Evolutionary conservation across 1,284 basidiomycete genomes (phyloP), one percentile per base, ranked within the genome.

Genomic region (Porodaedalea pini): DNA sequence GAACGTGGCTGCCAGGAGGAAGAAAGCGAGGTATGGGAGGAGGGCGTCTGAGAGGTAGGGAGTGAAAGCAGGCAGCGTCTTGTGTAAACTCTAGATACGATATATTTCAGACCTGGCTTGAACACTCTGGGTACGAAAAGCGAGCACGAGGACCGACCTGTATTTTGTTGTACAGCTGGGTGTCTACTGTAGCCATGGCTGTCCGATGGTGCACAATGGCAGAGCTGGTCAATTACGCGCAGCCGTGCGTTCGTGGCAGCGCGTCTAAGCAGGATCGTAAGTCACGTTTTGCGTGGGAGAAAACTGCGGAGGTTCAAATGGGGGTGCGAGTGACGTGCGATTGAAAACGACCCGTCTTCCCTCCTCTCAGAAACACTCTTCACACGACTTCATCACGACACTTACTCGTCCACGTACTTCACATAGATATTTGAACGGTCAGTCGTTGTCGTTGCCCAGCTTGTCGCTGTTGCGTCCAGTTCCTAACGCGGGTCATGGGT

Each of bases 1-100:
- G 67, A 96, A 94, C 1, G 92, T 92, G 23, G 80, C 72, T 1
- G 80, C 67, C 56, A 95, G 80, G 63, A 88, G 80, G 63, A 88
- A 52, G 67, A 90, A 79, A 5, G 93, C 88, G 65, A 94, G 73
- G 67, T 80, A 82, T 4, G 90, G 89, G 32, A 95, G 78, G 25
- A 85, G 66, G 0, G 73, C 69, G 36, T 84, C 80, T 17, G 90
- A 76, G 58, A 94, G 70, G 64, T 80, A 72, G 19, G 92, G 90
- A 11, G 78, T 62, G 73, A 92, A 94, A 0, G 89, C 58, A 4
- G 83, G 78, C 29, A 81, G 70, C 7, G 78, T 67, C 51, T 68
- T 73, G 75, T 85, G 78, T 57, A 80, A 68, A 21, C 74, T 71
- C 85, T 88, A 69, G 48, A 7, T 37, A 21, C 32, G 40, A 36